Evolutionary conservation across 371 early-diverging fungal species (phyloP).

Genomic region (Fennellomyces sp.): DNA sequence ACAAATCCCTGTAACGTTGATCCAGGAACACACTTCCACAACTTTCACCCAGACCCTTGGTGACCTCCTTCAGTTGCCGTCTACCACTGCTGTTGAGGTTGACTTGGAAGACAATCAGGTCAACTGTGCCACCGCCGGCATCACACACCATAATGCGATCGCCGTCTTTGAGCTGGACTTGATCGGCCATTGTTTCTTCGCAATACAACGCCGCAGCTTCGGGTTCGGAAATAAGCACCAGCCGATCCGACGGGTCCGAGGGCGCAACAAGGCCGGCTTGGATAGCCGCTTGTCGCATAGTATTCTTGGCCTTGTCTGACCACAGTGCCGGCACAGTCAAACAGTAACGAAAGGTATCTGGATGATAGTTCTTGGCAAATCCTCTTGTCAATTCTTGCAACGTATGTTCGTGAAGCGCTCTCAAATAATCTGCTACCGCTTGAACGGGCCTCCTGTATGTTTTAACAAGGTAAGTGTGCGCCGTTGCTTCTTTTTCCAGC

Average conservation of each 20-base stretch:
- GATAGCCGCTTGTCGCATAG: slow-evolving; percentile 60
- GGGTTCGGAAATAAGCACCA: slow-evolving; percentile 60
- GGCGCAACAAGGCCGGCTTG: slow-evolving; percentile 49
- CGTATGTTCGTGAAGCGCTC: slow-evolving; percentile 38
- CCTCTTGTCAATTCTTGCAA: slow-evolving; percentile 41
- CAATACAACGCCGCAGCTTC: slow-evolving; percentile 68
- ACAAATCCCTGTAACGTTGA: slow-evolving; percentile 39
- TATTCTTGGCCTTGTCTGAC: slow-evolving; percentile 55
- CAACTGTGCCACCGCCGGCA: slow-evolving; percentile 69
- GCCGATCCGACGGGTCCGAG: slow-evolving; percentile 53
- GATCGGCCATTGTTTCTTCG: slow-evolving; percentile 51
- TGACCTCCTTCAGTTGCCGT: slow-evolving; percentile 51
- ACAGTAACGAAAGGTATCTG: slow-evolving; percentile 46
- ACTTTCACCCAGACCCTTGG: slow-evolving; percentile 64
- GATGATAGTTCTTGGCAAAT: slow-evolving; percentile 47
- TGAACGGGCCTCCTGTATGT: slow-evolving; percentile 25
- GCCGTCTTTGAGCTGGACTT: slow-evolving; percentile 48
- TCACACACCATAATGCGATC: slow-evolving; percentile 66
- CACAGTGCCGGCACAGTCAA: slow-evolving; percentile 56
- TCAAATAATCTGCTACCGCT: slow-evolving; percentile 44
- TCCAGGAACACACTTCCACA: slow-evolving; percentile 64
- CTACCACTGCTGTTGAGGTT: not conserved
- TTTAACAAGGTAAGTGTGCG: not conserved
- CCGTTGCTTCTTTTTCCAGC: not conserved
- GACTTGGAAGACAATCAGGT: slow-evolving; percentile 54